A percentile compares a stretch with the other conserved stretches of the same genome.
Evolutionary conservation across 73 alveolate species (phyloP).

Genomic region (Uronychia setigera): DNA sequence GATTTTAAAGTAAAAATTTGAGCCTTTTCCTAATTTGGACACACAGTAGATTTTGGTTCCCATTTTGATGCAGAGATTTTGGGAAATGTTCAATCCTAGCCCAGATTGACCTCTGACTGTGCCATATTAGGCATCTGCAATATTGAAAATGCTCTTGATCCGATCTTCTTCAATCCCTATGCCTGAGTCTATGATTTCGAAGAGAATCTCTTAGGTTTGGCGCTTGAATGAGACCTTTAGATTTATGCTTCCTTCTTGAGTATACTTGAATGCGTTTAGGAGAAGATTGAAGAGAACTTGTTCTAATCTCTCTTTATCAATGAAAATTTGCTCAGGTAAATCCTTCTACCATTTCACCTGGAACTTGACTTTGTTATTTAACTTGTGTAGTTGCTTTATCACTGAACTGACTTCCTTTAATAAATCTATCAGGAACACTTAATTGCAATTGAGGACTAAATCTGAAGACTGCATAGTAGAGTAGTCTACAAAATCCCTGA

Average conservation of each 20-base stretch:
- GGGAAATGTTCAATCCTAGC: neutral
- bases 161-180: neutral
- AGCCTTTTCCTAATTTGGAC: too few species aligned
- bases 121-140: neutral
- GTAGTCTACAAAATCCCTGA: neutral
- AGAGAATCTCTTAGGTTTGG: neutral
- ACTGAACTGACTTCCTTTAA: neutral
- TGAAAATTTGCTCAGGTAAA: neutral
- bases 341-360: too few species aligned
- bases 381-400: neutral
- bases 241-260: neutral
- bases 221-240: neutral
- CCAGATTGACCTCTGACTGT: neutral
- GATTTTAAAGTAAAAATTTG: too few species aligned
- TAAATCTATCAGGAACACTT: too few species aligned
- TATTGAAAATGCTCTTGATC: neutral
- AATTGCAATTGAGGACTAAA: too few species aligned
- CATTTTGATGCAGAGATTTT: neutral
- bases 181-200: neutral
- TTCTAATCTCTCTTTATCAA: neutral
- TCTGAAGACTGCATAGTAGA: neutral
- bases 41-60: neutral
- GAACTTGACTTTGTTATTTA: too few species aligned
- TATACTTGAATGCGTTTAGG: neutral
- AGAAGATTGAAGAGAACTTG: neutral